Conservation (phyloP, 371 early-diverging fungal genomes). For the Apophysomyces sp. region DNA sequence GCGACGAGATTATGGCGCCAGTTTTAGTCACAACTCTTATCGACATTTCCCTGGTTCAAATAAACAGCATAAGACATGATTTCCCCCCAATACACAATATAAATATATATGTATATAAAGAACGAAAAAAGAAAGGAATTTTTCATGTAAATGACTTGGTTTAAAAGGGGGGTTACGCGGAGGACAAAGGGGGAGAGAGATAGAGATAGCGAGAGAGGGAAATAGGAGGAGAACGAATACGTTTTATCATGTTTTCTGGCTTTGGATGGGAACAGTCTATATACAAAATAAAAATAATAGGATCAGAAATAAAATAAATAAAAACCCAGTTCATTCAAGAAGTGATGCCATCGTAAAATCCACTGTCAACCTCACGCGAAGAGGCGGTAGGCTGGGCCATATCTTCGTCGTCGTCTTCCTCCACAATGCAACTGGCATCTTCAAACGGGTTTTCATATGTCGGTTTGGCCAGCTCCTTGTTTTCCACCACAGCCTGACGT, state of each 20-base stretch:
- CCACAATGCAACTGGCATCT: constrained; percentile 41
- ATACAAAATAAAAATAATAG: not conserved
- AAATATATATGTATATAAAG: too few relatives aligned
- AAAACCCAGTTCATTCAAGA: not conserved
- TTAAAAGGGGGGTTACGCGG: too few relatives aligned
- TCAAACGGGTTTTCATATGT: constrained; percentile 48
- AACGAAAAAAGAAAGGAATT: too few relatives aligned
- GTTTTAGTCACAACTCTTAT: constrained; percentile 43
- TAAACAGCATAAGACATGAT: too few relatives aligned
- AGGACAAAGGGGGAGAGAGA: not conserved
- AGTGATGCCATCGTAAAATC: constrained; percentile 16
- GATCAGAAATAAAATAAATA: not conserved
- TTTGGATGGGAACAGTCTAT: constrained; percentile 2
- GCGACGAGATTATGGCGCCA: constrained; percentile 45
- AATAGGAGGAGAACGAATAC: not conserved
- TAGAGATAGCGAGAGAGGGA: not conserved
- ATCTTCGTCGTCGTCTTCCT: constrained; percentile 31
- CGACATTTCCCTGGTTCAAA: constrained; percentile 23
- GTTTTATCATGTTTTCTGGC: not conserved
- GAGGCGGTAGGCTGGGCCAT: not conserved
- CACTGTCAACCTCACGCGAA: constrained; percentile 23
- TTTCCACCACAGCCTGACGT: constrained; percentile 19
- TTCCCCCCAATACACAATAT: too few relatives aligned
- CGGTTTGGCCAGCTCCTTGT: constrained; percentile 22
- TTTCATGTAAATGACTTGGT: too few relatives aligned